Evolutionary conservation across 2,329 filamentous ascomycete species (phyloP).

Genomic region (Fusarium foetens): DNA sequence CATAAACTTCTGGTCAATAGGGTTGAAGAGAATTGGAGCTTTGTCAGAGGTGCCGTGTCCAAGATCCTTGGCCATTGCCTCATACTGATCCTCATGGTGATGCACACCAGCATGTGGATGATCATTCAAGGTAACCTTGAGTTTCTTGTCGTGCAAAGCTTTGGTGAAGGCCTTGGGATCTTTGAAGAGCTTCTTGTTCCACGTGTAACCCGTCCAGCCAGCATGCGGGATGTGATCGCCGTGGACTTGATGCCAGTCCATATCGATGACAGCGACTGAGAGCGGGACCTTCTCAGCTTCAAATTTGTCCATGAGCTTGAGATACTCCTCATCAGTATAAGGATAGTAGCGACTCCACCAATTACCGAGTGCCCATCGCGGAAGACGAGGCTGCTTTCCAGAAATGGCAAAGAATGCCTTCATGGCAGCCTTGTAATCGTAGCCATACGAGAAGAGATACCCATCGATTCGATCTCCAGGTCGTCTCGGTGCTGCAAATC

Average conservation of each 20-base stretch:
- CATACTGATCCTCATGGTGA: constrained; percentile 65
- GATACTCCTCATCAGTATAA: constrained; percentile 65
- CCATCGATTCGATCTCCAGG: constrained; percentile 63
- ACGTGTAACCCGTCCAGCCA: constrained; percentile 66
- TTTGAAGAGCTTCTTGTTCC: constrained; percentile 63
- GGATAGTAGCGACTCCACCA: constrained; percentile 74
- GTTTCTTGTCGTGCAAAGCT: constrained; percentile 60
- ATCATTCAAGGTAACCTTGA: constrained; percentile 69
- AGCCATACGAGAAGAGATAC: constrained; percentile 69
- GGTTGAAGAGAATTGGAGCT: constrained; percentile 66
- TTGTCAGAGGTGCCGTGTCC: constrained; percentile 60
- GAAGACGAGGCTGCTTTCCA: constrained; percentile 64
- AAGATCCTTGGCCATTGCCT: constrained; percentile 62
- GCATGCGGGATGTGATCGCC: constrained; percentile 56
- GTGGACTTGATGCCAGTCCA: constrained; percentile 72
- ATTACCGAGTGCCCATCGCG: constrained; percentile 69
- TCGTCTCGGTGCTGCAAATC: constrained; percentile 61
- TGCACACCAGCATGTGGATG: constrained; percentile 70
- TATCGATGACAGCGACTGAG: constrained; percentile 69
- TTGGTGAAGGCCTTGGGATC: constrained; percentile 63
- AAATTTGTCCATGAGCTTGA: constrained; percentile 67
- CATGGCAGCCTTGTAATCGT: constrained; percentile 65
- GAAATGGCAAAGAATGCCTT: constrained; percentile 65
- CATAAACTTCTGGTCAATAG: constrained; percentile 63
- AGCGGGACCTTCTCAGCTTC: constrained; percentile 62